Conservation (phyloP, 345 rosid genomes). For the Heritiera littoralis region DNA sequence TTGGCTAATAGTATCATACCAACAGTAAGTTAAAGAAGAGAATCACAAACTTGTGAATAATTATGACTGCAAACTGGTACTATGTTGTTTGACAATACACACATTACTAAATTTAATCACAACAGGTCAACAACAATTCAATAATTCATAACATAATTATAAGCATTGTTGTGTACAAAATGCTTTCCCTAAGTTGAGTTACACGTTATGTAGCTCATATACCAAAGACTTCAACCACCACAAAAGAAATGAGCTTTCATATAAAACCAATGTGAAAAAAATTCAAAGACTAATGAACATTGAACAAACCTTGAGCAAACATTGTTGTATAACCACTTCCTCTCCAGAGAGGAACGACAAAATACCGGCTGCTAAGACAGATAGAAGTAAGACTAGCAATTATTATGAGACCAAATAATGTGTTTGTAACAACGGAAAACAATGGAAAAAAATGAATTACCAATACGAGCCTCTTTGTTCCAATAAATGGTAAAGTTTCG, state of each 20-base stretch:
- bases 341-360: conserved; percentile 62
- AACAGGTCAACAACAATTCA: background rate
- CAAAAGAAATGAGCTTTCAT: conserved; percentile 5
- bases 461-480: conserved; percentile 83
- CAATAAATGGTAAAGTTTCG: conserved; percentile 67
- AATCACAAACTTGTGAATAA: background rate
- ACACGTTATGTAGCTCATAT: background rate
- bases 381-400: conserved; percentile 1
- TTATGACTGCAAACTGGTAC: background rate
- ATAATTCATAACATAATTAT: background rate
- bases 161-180: background rate
- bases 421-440: conserved; percentile 8
- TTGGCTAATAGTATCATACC: background rate
- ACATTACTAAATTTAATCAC: background rate
- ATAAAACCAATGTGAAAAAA: background rate
- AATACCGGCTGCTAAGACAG: conserved; percentile 39
- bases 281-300: conserved; percentile 15
- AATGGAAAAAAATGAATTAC: conserved; percentile 38
- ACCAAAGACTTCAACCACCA: background rate
- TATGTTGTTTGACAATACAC: background rate
- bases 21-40: background rate
- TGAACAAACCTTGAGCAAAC: conserved; percentile 79
- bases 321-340: conserved; percentile 88
- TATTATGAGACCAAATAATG: background rate
- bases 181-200: background rate